Evolutionary conservation across 495 filamentous ascomycete genomes (phyloP).

Genomic region (Glarea lozoyensis): DNA sequence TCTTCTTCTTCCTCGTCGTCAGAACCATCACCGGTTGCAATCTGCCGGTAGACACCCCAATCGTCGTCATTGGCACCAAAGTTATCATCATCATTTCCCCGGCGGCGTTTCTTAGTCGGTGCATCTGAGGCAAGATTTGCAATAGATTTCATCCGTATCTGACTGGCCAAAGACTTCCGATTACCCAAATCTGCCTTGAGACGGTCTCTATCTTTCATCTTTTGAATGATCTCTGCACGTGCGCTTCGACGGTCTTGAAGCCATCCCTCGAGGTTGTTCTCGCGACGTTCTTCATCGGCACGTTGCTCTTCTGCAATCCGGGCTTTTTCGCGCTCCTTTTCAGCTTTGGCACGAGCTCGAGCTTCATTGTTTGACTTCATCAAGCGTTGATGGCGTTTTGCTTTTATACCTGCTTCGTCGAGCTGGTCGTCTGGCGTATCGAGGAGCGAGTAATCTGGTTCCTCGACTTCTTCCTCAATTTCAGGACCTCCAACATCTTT

Average conservation of each 20-base stretch:
- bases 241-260: constrained; percentile 68
- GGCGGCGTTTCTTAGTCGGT: constrained; percentile 70
- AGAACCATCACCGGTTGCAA: constrained; percentile 65
- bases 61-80: constrained; percentile 97
- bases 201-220: constrained; percentile 86
- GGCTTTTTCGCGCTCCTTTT: constrained; percentile 87
- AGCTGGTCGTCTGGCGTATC: constrained; percentile 87
- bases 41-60: constrained; percentile 90
- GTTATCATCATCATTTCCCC: constrained; percentile 69
- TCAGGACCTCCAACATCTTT: constrained; percentile 84
- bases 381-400: constrained; percentile 84
- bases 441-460: constrained; percentile 75
- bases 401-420: constrained; percentile 80
- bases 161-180: constrained; percentile 87
- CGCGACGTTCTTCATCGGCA: constrained; percentile 71
- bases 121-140: constrained; percentile 91
- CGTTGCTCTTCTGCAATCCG: constrained; percentile 73
- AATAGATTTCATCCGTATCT: constrained; percentile 97
- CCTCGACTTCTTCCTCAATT: constrained; percentile 63
- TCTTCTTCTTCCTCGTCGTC: constrained; percentile 79
- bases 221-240: constrained; percentile 63
- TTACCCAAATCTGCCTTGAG: constrained; percentile 90
- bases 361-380: constrained; percentile 93
- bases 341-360: constrained; percentile 79
- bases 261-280: constrained; percentile 82